phyloP scores from a whole-genome alignment of 768 basidiomycete species.

The Hericium coralloides region DNA sequence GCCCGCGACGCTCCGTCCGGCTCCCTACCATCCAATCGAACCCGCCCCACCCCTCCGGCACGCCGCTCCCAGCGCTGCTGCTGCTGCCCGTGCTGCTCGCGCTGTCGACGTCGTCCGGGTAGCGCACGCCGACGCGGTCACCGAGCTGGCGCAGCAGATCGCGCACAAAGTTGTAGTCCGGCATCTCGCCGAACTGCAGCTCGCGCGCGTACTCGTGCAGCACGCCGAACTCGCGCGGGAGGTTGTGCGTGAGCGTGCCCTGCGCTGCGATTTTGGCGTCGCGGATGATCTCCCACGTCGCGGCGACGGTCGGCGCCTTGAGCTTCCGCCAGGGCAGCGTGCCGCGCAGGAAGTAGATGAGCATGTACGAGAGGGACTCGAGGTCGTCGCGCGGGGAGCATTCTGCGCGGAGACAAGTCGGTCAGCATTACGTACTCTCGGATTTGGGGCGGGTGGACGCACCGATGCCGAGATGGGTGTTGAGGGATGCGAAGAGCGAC shows the following conservation, averaged over 20 bases:
- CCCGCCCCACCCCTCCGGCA: slow-evolving; percentile 7
- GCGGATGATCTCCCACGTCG: slow-evolving; percentile 71
- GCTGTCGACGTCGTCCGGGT: slow-evolving; percentile 7
- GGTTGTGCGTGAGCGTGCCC: slow-evolving; percentile 54
- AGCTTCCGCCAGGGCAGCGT: slow-evolving; percentile 73
- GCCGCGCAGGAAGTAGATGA: slow-evolving; percentile 73
- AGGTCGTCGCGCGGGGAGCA: slow-evolving; percentile 73
- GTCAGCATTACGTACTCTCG: neutral
- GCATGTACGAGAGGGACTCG: slow-evolving; percentile 75
- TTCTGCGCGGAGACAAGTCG: slow-evolving; percentile 32
- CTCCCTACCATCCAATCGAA: slow-evolving; percentile 16
- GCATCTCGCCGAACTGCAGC: slow-evolving; percentile 81
- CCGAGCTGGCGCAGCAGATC: slow-evolving; percentile 52
- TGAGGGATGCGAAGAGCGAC: slow-evolving; percentile 64
- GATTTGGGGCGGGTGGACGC: slow-evolving; percentile 16
- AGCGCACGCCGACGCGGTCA: slow-evolving; percentile 14
- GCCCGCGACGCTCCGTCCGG: slow-evolving; percentile 4
- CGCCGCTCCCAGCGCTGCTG: neutral
- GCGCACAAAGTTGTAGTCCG: slow-evolving; percentile 80
- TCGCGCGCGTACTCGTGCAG: slow-evolving; percentile 72
- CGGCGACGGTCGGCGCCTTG: slow-evolving; percentile 51
- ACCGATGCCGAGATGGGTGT: slow-evolving; percentile 71
- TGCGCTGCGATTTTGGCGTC: slow-evolving; percentile 63
- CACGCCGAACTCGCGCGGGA: slow-evolving; percentile 76
- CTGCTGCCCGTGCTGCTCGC: neutral